phyloP scores from a whole-genome alignment of 306 rosid species.

The Argentina anserina region DNA sequence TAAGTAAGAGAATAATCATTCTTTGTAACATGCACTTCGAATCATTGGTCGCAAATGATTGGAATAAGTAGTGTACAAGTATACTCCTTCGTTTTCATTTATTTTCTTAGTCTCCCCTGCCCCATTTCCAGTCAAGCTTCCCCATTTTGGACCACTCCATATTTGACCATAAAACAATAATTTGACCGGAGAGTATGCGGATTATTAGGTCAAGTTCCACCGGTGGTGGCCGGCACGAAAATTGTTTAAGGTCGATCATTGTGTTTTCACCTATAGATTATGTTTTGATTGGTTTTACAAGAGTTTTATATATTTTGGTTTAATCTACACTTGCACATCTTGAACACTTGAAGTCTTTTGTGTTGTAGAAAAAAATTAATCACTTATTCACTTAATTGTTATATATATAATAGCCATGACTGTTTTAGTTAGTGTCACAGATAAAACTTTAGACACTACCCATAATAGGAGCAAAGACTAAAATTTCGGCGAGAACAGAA shows the following conservation, averaged over 20 bases:
- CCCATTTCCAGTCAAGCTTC: background rate
- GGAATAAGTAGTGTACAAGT: background rate
- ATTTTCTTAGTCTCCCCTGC: background rate
- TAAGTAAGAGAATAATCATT: background rate
- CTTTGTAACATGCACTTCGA: background rate
- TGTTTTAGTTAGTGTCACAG: too few relatives aligned
- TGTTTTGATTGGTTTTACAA: background rate
- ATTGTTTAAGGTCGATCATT: too few relatives aligned
- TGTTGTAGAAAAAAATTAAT: too few relatives aligned
- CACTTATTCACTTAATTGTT: too few relatives aligned
- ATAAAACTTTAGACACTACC: too few relatives aligned
- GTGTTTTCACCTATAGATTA: background rate
- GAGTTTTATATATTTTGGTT: too few relatives aligned
- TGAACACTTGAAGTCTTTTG: too few relatives aligned
- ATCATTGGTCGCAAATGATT: background rate
- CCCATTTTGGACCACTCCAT: background rate
- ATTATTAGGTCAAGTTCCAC: background rate
- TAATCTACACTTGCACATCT: too few relatives aligned
- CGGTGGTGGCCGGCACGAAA: background rate
- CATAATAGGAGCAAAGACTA: too few relatives aligned
- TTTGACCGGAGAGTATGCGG: too few relatives aligned
- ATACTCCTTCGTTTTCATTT: background rate
- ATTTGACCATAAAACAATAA: background rate
- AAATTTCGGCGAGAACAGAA: too few relatives aligned
- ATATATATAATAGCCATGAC: too few relatives aligned